Percentiles rank a stretch among this genome's conserved stretches.
Evolutionary conservation across 306 rosid genomes (phyloP).

Genomic region (Trifolium subterraneum): DNA sequence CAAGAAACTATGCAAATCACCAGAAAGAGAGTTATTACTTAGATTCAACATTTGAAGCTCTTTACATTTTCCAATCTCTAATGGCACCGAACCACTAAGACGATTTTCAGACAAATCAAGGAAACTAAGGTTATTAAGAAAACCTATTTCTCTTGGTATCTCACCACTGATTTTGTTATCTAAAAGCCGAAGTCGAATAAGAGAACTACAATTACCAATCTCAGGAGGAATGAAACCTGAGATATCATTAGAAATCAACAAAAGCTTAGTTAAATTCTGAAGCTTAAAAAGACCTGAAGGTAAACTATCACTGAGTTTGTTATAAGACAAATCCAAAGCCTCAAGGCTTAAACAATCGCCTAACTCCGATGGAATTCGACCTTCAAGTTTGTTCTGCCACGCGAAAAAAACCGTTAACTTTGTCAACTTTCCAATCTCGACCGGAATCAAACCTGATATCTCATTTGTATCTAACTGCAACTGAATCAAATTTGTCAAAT

Average conservation of each 20-base stretch:
- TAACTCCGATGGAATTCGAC: conserved; percentile 67
- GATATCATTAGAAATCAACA: conserved; percentile 73
- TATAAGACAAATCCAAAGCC: conserved; percentile 84
- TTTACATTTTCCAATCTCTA: conserved; percentile 69
- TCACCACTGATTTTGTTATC: conserved; percentile 69
- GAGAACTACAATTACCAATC: conserved; percentile 75
- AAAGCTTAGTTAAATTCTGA: conserved; percentile 76
- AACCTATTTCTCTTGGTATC: conserved; percentile 72
- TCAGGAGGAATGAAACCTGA: conserved; percentile 70
- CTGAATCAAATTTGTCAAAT: conserved; percentile 71
- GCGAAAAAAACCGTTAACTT: conserved; percentile 69
- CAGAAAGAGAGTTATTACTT: conserved; percentile 78
- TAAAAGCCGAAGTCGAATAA: conserved; percentile 66
- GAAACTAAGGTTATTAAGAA: conserved; percentile 58
- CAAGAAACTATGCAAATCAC: conserved; percentile 60
- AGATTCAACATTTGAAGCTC: conserved; percentile 82
- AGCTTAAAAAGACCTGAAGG: conserved; percentile 75
- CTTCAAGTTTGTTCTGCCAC: conserved; percentile 92
- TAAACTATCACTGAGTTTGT: conserved; percentile 65
- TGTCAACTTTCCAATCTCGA: conserved; percentile 65
- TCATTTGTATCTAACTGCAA: conserved; percentile 79
- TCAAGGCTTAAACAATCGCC: conserved; percentile 67
- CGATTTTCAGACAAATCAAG: conserved; percentile 82
- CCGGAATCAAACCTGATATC: conserved; percentile 75
- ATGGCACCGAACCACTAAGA: conserved; percentile 67